Base-by-base conservation (phyloP, 768 basidiomycete species). In the Polyporus arcularius region DNA sequence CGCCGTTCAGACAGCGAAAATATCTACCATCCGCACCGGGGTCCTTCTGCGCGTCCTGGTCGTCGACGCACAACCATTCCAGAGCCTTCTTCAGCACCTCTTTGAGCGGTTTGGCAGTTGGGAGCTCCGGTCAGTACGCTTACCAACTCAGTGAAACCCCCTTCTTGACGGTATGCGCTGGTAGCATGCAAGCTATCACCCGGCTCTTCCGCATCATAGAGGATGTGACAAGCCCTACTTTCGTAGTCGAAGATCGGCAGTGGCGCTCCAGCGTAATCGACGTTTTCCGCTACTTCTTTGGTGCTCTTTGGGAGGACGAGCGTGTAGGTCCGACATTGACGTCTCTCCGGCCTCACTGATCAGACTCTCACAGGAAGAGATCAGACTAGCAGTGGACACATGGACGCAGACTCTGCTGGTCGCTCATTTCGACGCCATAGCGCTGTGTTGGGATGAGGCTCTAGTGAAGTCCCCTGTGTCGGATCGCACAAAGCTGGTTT, bases 401-500 rank as follows among this genome's bases (percentile, higher is more conserved):
- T 84, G 84, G 72, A 78, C 82, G 1, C 79, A 82, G 58, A 83
- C 84, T 15, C 74, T 92, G 18, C 79, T 89, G 16, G 83, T 87
- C 6, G 78, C 84, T 28, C 90, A 92, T 72, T 76, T 87, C 51
- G 79, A 85, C 14, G 80, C 82, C 14, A 88, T 92, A 14, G 78
- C 87, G 8, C 73, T 75, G 16, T 92, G 87, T 66, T 92, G 87
- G 85, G 80, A 83, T 55, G 87, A 89, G 65, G 77, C 81, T 6
- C 67, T 92, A 30, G 68, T 75, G 8, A 85, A 81, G 55, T 76
- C 82, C 4, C 82, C 87, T 1, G 76, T 86, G 12, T 60, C 76
- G 1, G 88, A 89, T 53, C 82, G 87, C 15, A 73, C 82, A 38
- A 81, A 78, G 53, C 76, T 92, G 11, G 75, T 85, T 15, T 76